Base-by-base conservation (phyloP, 2,329 filamentous ascomycete genomes). In the Fusarium dimerum region DNA sequence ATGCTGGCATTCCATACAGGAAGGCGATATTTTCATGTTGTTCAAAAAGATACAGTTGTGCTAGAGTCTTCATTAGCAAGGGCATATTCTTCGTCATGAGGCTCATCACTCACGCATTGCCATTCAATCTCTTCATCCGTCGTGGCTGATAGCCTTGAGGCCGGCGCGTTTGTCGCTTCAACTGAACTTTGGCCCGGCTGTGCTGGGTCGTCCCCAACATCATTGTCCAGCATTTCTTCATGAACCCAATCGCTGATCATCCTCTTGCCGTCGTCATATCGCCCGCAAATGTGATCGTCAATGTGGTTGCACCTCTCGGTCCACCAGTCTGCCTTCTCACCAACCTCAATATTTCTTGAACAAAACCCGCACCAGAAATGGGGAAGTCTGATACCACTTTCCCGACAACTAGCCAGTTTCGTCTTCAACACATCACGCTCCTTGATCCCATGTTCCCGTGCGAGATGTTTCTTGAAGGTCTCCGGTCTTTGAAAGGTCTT, bases 351-450 rank as follows among this genome's bases (percentile, higher is more conserved):
- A 17, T 85, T 76, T 16, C 71, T 63, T 15, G 73, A 65, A 68
- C 91, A 96, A 68, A 96, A 96, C 0, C 92, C 92, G 65, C 92
- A 96, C 92, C 92, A 96, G 71, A 91, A 96, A 6, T 80, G 76
- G 2, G 74, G 72, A 58, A 87, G 83, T 30, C 80, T 82, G 53
- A 88, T 86, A 13, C 81, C 76, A 0, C 87, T 87, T 29, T 90
- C 81, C 7, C 81, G 81, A 58, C 82, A 83, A 6, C 69, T 73
- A 29, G 80, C 76, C 2, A 84, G 63, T 51, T 77, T 79, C 2
- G 68, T 61, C 1, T 80, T 74, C 1, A 79, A 40, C 2, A 60
- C 47, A 7, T 61, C 58, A 1, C 51, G 39, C 20, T 75, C 69
- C 1, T 41, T 49, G 46, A 72, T 66, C 38, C 46, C 68, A 56